A percentile compares a stretch with the other conserved stretches of the same genome.
These are phyloP conservation scores for Udeniomyces megalosporus DNA, from an alignment of 768 basidiomycete genomes.

Conservation along the genomic window DNA sequence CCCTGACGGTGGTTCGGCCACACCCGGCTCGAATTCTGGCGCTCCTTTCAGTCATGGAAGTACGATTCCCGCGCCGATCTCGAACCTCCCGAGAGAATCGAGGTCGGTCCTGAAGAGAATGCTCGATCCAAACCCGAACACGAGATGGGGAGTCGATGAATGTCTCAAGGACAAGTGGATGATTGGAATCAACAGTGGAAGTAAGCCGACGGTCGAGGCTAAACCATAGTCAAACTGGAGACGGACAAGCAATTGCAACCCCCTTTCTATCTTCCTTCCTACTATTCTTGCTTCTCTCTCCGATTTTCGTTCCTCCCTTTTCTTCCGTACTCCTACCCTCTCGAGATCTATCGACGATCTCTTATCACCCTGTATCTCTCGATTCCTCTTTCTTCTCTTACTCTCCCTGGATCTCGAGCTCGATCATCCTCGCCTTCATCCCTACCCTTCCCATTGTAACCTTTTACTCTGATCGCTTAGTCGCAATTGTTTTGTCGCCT, in stretches of 20 bases:
- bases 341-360: no score
- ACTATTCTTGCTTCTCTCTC: not conserved
- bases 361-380: no score
- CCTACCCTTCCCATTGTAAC: no score
- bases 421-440: no score
- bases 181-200: not conserved
- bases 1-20: conserved; percentile 19
- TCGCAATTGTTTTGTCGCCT: no score
- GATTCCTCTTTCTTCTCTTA: no score
- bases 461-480: no score
- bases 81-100: conserved; percentile 6
- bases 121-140: conserved; percentile 84
- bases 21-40: conserved; percentile 19
- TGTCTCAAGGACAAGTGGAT: conserved; percentile 66
- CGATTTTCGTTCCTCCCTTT: not conserved
- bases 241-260: not conserved
- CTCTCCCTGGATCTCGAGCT: no score
- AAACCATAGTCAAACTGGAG: no score
- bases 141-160: conserved; percentile 60
- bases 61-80: conserved; percentile 29
- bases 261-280: not conserved
- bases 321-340: no score
- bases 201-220: not conserved
- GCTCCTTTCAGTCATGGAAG: no score
- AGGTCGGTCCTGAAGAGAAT: conserved; percentile 44